Conservation (phyloP, 306 rosid genomes). For the Prunus dulcis region DNA sequence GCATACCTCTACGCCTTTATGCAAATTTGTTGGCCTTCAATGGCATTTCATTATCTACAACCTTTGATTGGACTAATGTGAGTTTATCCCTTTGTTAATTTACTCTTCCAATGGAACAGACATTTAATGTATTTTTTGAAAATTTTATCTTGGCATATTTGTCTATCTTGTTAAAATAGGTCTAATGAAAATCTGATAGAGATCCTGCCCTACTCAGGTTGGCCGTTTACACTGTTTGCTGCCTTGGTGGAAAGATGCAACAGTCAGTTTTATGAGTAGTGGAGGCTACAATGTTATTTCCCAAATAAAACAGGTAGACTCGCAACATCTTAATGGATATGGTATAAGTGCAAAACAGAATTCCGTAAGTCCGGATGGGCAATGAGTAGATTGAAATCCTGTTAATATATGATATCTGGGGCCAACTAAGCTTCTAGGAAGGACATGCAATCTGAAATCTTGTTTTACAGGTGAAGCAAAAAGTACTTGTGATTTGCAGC, state of each 20-base stretch:
- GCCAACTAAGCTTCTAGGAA: not conserved
- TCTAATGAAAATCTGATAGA: not conserved
- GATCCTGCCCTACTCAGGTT: conserved; percentile 28
- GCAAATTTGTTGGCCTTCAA: conserved; percentile 46
- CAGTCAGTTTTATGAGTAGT: conserved; percentile 39
- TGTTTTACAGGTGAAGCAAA: conserved; percentile 44
- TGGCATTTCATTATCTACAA: conserved; percentile 34
- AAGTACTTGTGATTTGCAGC: conserved; percentile 43
- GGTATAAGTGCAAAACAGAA: not conserved
- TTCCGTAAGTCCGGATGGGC: not conserved
- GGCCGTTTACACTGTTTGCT: conserved; percentile 54
- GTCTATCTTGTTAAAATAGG: not conserved
- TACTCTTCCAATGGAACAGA: not conserved
- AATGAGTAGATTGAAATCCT: not conserved
- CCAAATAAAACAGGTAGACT: conserved; percentile 43
- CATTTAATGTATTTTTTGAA: not conserved
- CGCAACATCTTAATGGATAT: not conserved
- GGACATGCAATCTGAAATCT: not conserved
- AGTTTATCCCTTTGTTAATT: conserved; percentile 8
- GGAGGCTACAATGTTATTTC: conserved; percentile 51
- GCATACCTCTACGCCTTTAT: conserved; percentile 45
- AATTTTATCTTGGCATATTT: not conserved
- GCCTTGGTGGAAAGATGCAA: conserved; percentile 64
- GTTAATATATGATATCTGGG: not conserved
- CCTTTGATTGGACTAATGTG: conserved; percentile 59